These are phyloP conservation scores for Clitopilus hobsonii DNA, from an alignment of 768 basidiomycete species.

Conservation along the genomic window DNA sequence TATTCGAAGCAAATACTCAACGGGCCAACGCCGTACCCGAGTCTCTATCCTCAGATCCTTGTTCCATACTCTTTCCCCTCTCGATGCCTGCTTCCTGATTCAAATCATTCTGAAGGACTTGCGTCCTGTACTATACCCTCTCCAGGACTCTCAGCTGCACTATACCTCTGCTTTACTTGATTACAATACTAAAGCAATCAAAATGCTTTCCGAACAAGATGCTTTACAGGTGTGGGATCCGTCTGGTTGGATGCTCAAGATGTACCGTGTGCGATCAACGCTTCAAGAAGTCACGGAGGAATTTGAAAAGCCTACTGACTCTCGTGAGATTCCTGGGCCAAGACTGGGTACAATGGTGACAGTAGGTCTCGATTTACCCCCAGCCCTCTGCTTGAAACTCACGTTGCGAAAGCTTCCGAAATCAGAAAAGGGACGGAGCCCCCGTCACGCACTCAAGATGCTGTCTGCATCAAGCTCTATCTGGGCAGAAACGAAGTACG, in stretches of 20 bases:
- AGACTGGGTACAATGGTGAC: constrained; percentile 58
- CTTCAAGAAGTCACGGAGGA: constrained; percentile 51
- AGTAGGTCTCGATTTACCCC: constrained; percentile 27
- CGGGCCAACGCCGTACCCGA: constrained; percentile 19
- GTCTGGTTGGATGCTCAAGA: constrained; percentile 41
- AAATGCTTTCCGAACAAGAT: constrained; percentile 51
- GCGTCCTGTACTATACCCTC: constrained; percentile 71
- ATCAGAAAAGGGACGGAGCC: constrained; percentile 68
- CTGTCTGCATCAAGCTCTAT: constrained; percentile 40
- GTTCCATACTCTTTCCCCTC: constrained; percentile 55
- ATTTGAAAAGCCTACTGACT: constrained; percentile 30
- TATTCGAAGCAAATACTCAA: constrained; percentile 30
- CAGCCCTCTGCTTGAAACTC: not conserved
- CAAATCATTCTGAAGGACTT: constrained; percentile 90
- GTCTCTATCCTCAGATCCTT: constrained; percentile 47
- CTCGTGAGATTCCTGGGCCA: constrained; percentile 28
- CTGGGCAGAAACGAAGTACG: constrained; percentile 93
- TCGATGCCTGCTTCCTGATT: constrained; percentile 64
- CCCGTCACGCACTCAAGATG: constrained; percentile 47
- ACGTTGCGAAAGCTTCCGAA: constrained; percentile 61
- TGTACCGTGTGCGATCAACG: constrained; percentile 51
- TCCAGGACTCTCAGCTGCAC: constrained; percentile 36
- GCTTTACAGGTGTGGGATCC: constrained; percentile 77
- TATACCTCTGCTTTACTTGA: constrained; percentile 45
- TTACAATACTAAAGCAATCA: constrained; percentile 54